Percentiles rank a stretch among this genome's conserved stretches.
These are phyloP conservation scores for Cladophialophora psammophila DNA, from an alignment of 2,329 filamentous ascomycete species.

Conservation along the genomic window DNA sequence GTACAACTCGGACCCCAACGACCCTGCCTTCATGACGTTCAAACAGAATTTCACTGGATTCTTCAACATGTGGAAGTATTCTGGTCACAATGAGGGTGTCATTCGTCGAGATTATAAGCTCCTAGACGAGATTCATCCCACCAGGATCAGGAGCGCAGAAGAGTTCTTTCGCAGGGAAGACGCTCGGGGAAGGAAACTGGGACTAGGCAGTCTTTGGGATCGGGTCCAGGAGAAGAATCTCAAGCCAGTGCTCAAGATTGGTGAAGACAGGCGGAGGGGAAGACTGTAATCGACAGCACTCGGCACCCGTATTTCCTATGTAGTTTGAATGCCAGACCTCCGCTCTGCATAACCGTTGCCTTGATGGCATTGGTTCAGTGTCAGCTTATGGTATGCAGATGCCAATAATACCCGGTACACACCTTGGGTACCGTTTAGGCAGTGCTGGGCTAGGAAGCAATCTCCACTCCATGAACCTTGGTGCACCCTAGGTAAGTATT, in stretches of 20 bases:
- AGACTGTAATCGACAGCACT: constrained; percentile 24
- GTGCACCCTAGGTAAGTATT: neutral
- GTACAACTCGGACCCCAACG: constrained; percentile 48
- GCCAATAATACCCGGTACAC: constrained; percentile 10
- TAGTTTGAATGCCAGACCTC: too few relatives aligned
- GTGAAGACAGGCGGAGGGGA: constrained; percentile 32
- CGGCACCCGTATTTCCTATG: too few relatives aligned
- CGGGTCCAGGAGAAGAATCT: constrained; percentile 34
- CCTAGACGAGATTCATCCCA: constrained; percentile 61
- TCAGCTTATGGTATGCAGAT: constrained; percentile 3
- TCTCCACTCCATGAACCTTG: neutral
- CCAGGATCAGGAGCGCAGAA: constrained; percentile 56
- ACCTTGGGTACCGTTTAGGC: neutral
- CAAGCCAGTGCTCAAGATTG: constrained; percentile 36
- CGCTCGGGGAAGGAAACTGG: constrained; percentile 23
- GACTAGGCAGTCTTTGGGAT: constrained; percentile 37
- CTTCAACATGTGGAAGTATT: constrained; percentile 57
- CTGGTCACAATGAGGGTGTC: constrained; percentile 52
- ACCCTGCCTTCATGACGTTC: constrained; percentile 50
- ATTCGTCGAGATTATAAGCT: constrained; percentile 57
- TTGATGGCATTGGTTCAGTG: neutral
- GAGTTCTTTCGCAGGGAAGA: constrained; percentile 55
- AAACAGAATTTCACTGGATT: constrained; percentile 61
- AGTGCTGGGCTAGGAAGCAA: neutral
- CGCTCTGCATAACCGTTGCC: neutral